Percentiles rank a stretch among this genome's conserved stretches.
phyloP scores from a whole-genome alignment of 1,139 yeast genomes.

The Lodderomyces parapsilosis region DNA sequence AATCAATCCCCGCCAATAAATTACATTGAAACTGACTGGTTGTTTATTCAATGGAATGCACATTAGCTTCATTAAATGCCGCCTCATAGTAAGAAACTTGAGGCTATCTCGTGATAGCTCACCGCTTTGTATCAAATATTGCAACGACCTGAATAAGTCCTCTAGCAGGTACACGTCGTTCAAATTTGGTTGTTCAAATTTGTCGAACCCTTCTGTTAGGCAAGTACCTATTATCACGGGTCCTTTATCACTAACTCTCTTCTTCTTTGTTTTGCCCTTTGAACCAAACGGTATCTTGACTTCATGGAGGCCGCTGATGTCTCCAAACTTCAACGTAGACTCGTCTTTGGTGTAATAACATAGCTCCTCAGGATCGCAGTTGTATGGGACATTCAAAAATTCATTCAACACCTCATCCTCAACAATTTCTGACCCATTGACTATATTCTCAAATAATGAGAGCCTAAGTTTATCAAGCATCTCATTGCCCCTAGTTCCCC shows the following conservation, averaged over 20 bases:
- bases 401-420: slow-evolving; percentile 4
- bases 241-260: slow-evolving; percentile 7
- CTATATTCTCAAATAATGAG: slow-evolving; percentile 11
- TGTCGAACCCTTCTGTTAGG: slow-evolving; percentile 19
- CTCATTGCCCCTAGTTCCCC: neutral
- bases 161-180: slow-evolving; percentile 19
- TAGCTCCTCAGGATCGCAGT: slow-evolving; percentile 9
- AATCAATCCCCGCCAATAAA: slow-evolving; percentile 21
- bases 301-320: slow-evolving; percentile 10
- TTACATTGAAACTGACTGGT: slow-evolving; percentile 18
- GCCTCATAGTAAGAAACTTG: slow-evolving; percentile 20
- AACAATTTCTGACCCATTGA: neutral
- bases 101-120: slow-evolving; percentile 10
- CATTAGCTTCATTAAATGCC: slow-evolving; percentile 21
- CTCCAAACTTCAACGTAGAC: slow-evolving; percentile 5
- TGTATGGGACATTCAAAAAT: neutral
- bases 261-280: slow-evolving; percentile 3
- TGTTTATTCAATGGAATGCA: slow-evolving; percentile 19
- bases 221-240: slow-evolving; percentile 20
- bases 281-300: slow-evolving; percentile 4
- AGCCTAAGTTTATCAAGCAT: slow-evolving; percentile 12
- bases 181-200: slow-evolving; percentile 14
- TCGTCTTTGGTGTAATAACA: slow-evolving; percentile 10
- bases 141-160: slow-evolving; percentile 18
- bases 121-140: slow-evolving; percentile 13